Base-by-base conservation (phyloP, 257 asterid genomes). In the Perilla frutescens region DNA sequence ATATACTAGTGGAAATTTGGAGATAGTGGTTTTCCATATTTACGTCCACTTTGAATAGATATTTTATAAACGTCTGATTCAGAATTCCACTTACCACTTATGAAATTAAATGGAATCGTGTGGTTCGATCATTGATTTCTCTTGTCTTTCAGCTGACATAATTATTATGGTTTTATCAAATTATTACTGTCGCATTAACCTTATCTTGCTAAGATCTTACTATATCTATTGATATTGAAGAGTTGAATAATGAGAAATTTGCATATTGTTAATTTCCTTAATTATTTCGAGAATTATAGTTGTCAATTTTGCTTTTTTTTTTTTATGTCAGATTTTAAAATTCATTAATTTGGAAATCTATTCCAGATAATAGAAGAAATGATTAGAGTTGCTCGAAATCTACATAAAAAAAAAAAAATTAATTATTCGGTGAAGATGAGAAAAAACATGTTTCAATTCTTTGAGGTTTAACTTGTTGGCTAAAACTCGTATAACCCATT, bases 11-110 rank as follows among this genome's bases (percentile, higher is more conserved):
- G 54, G 39, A 75, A 55, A 47, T 9, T 44, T 54, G 48, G 39
- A 12, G 62, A 26, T 60, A 66, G 83, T 78, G 81, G 53, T 74
- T 77, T 75, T 60, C 80, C 68, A 29, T 55, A 59, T 59, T n/a
- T 55, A 51, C 66, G 58, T 57, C 75, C 80, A 75, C 71, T 72
- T 63, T 32, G 53, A 32, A 43, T 53, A 77, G 60, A 74, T 63
- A 70, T 40, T 62, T 58, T 53, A 6, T 53, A 80, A 29, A 49
- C 49, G 63, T 80, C 77, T 75, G 87, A 84, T 76, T 87, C 89
- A 56, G 85, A 78, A 74, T 74, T 81, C 78, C 81, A 71, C 77
- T 39, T 39, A 39, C 78, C 81, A 71, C 77, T 39, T 39, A 39
- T 26, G 61, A 50, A 72, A 66, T 66, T 8, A 48, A 29, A 29